A percentile compares a stretch with the other conserved stretches of the same genome.
phyloP scores from a whole-genome alignment of 306 rosid species.

The Vigna radiata region DNA sequence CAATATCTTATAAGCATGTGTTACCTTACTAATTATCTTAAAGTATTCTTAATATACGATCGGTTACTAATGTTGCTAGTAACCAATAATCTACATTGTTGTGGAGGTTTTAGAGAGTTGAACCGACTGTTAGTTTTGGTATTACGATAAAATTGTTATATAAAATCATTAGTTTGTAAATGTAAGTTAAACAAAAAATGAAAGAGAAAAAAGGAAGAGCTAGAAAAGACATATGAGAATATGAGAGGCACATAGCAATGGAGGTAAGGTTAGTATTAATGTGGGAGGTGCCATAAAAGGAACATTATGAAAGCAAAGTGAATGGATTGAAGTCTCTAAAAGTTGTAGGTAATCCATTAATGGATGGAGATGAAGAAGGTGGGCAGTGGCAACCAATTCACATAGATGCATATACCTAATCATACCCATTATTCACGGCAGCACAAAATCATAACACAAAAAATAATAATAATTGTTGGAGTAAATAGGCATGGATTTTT shows the following conservation, averaged over 20 bases:
- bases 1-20: too few species aligned
- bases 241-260: background rate
- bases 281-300: slow-evolving; percentile 2
- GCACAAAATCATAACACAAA: slow-evolving; percentile 5
- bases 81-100: too few species aligned
- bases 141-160: too few species aligned
- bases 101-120: fast-evolving
- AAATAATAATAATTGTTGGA: background rate
- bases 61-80: too few species aligned
- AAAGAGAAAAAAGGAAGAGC: too few species aligned
- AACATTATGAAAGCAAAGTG: slow-evolving; percentile 12
- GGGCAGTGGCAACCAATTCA: slow-evolving; percentile 42
- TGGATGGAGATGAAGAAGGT: slow-evolving; percentile 25
- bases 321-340: slow-evolving; percentile 8
- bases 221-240: background rate
- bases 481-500: slow-evolving; percentile 28
- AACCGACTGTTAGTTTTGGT: fast-evolving
- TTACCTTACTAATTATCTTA: too few species aligned
- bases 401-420: slow-evolving; percentile 33
- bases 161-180: too few species aligned
- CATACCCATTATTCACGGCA: slow-evolving; percentile 38
- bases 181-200: too few species aligned
- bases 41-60: too few species aligned
- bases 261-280: background rate
- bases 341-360: slow-evolving; percentile 24